Conservation (phyloP, 2,329 filamentous ascomycete genomes). For the Sporothrix humicola region DNA sequence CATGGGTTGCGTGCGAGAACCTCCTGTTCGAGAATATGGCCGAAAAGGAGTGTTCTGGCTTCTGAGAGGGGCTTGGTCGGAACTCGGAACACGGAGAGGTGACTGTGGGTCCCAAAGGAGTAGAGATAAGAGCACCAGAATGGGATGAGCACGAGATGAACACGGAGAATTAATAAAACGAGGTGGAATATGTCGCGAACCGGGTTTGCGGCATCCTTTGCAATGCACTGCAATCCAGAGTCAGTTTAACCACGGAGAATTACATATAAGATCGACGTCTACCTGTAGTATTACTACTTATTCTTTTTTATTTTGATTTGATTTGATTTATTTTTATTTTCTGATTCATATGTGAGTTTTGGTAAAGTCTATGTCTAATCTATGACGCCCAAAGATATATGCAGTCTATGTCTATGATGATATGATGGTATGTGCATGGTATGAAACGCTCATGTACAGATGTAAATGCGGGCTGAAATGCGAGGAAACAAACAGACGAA, state of each 20-base stretch:
- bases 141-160: neutral
- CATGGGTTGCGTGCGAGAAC: neutral
- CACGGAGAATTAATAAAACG: neutral
- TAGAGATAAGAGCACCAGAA: neutral
- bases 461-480: conserved; percentile 13
- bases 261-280: neutral
- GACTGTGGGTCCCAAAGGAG: neutral
- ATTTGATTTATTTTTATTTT: neutral
- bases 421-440: conserved; percentile 5
- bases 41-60: neutral
- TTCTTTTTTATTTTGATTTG: neutral
- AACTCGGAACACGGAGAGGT: conserved; percentile 15
- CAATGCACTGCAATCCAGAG: too few relatives aligned
- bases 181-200: neutral
- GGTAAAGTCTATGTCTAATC: neutral
- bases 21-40: conserved; percentile 5
- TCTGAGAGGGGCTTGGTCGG: neutral
- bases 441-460: conserved; percentile 17
- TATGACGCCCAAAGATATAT: neutral
- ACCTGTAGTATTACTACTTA: neutral
- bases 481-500: neutral
- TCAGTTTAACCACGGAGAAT: too few relatives aligned
- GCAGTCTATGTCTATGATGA: conserved; percentile 16
- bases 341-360: neutral
- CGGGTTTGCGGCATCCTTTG: neutral